A percentile compares a stretch with the other conserved stretches of the same genome.
phyloP scores from a whole-genome alignment of 2,329 filamentous ascomycete species.

The Verticillium nonalfalfae region DNA sequence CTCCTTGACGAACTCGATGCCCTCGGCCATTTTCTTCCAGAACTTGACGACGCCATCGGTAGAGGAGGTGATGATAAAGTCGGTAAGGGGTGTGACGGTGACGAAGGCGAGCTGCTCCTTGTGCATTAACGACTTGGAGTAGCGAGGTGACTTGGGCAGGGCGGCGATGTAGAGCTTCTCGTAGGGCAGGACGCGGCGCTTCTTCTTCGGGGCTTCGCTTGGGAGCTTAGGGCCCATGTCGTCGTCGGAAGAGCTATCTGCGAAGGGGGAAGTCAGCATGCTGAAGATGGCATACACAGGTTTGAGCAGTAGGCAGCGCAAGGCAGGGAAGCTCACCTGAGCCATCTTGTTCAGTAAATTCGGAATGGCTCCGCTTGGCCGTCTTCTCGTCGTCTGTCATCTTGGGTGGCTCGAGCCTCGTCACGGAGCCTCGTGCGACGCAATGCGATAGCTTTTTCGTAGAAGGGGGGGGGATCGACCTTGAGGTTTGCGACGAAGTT shows the following conservation, averaged over 20 bases:
- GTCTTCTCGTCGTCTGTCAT: constrained; percentile 30
- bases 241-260: constrained; percentile 73
- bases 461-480: background rate
- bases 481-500: background rate
- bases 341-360: constrained; percentile 41
- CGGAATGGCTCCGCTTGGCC: constrained; percentile 51
- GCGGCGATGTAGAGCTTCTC: constrained; percentile 94
- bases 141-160: constrained; percentile 72
- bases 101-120: constrained; percentile 87
- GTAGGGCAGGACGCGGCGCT: constrained; percentile 82
- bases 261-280: constrained; percentile 1
- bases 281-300: background rate
- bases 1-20: constrained; percentile 97
- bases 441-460: background rate
- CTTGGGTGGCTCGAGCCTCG: constrained; percentile 2
- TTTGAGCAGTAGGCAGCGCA: background rate
- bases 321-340: constrained; percentile 23
- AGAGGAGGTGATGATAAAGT: constrained; percentile 93
- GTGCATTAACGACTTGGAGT: constrained; percentile 97
- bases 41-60: constrained; percentile 97
- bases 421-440: background rate
- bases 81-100: constrained; percentile 82
- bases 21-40: constrained; percentile 91
- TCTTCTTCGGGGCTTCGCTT: constrained; percentile 71
- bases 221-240: constrained; percentile 92